A percentile compares a stretch with the other conserved stretches of the same genome.
Evolutionary conservation across 768 basidiomycete genomes (phyloP).

Genomic region (Lactarius deliciosus): DNA sequence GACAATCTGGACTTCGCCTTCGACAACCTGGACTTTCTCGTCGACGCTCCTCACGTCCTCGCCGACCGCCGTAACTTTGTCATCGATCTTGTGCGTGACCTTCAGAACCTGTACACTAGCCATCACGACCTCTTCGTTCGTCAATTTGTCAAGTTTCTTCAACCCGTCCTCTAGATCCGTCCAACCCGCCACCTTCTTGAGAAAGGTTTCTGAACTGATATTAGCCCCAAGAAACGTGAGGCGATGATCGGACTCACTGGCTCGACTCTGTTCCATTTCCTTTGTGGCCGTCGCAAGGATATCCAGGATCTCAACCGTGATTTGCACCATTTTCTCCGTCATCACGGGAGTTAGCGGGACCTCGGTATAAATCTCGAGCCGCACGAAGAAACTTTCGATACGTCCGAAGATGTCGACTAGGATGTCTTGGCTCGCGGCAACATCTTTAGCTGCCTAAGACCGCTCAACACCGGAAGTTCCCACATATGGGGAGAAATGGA

Average conservation of each 20-base stretch:
- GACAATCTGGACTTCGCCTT: too few species aligned
- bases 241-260: not conserved
- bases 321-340: too few species aligned
- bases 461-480: not conserved
- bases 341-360: not conserved
- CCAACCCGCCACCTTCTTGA: not conserved
- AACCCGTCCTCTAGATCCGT: not conserved
- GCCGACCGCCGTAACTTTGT: not conserved
- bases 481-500: not conserved
- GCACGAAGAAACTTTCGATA: not conserved
- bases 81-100: not conserved
- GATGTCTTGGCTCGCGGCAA: not conserved
- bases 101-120: not conserved
- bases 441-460: not conserved
- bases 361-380: not conserved
- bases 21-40: too few species aligned
- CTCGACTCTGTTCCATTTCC: not conserved
- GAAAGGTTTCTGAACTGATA: not conserved
- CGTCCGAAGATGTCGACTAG: not conserved
- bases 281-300: not conserved
- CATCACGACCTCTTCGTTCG: not conserved
- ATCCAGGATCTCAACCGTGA: too few species aligned
- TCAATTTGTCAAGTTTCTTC: not conserved
- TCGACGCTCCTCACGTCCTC: too few species aligned
- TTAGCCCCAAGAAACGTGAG: not conserved